These are phyloP conservation scores for Arthroderma sp. DNA, from an alignment of 2,329 filamentous ascomycete species.

Conservation along the genomic window DNA sequence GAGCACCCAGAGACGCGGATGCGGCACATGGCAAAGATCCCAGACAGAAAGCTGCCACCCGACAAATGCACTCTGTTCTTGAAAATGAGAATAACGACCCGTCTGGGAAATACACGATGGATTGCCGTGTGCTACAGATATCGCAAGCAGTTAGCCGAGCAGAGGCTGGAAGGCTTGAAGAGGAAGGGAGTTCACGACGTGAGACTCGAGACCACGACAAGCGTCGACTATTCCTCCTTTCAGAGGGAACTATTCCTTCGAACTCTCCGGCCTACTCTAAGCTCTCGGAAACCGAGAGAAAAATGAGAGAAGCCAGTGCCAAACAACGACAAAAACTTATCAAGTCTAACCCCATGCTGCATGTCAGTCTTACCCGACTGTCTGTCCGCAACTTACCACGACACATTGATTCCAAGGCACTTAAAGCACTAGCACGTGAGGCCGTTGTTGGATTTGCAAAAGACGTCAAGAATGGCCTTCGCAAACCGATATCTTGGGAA, in stretches of 20 bases:
- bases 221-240: constrained; percentile 73
- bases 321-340: constrained; percentile 83
- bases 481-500: constrained; percentile 75
- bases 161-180: constrained; percentile 64
- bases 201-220: constrained; percentile 72
- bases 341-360: constrained; percentile 77
- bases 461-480: constrained; percentile 68
- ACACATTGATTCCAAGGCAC: constrained; percentile 67
- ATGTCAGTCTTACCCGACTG: constrained; percentile 78
- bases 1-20: constrained; percentile 50
- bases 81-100: constrained; percentile 76
- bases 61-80: constrained; percentile 65
- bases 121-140: constrained; percentile 76
- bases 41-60: constrained; percentile 30
- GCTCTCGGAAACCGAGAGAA: constrained; percentile 66
- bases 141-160: constrained; percentile 73
- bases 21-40: constrained; percentile 31
- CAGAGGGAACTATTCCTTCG: constrained; percentile 70
- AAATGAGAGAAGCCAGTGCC: constrained; percentile 75
- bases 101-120: constrained; percentile 75
- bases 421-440: constrained; percentile 81
- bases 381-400: constrained; percentile 85
- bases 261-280: constrained; percentile 65
- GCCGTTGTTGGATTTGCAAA: constrained; percentile 90
- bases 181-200: constrained; percentile 51